Conservation (phyloP, 345 rosid species). For the Zanthoxylum bungeanum region DNA sequence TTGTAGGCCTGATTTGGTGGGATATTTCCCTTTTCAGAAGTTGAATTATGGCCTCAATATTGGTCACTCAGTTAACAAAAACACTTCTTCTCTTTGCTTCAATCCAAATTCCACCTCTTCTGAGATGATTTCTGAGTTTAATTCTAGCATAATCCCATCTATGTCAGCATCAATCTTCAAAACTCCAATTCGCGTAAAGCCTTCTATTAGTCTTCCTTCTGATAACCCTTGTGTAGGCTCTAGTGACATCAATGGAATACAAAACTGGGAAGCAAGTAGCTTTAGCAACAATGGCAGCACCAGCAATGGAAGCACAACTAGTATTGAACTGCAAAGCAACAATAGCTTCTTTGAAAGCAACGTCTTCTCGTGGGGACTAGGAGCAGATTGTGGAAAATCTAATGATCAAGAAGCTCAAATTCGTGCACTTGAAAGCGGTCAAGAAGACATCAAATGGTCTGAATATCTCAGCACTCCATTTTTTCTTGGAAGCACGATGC, state of each 20-base stretch:
- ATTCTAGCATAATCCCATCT: conserved; percentile 27
- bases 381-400: conserved; percentile 27
- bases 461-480: conserved; percentile 45
- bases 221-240: conserved; percentile 32
- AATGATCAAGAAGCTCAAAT: conserved; percentile 11
- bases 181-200: conserved; percentile 44
- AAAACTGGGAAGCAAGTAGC: conserved; percentile 31
- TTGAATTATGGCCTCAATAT: conserved; percentile 39
- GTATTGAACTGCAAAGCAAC: conserved; percentile 47
- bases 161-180: conserved; percentile 41
- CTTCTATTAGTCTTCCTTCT: conserved; percentile 54
- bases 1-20: conserved; percentile 37
- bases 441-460: conserved; percentile 49
- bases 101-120: conserved; percentile 34
- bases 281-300: conserved; percentile 27
- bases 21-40: conserved; percentile 57
- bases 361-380: conserved; percentile 34
- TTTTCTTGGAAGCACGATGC: conserved; percentile 29
- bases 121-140: conserved; percentile 28
- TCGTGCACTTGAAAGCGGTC: neutral
- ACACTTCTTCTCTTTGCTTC: conserved; percentile 31
- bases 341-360: conserved; percentile 30
- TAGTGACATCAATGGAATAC: conserved; percentile 21
- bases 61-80: conserved; percentile 34
- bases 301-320: conserved; percentile 33